Conservation (phyloP, 306 rosid species). For the Trifolium dubium region DNA sequence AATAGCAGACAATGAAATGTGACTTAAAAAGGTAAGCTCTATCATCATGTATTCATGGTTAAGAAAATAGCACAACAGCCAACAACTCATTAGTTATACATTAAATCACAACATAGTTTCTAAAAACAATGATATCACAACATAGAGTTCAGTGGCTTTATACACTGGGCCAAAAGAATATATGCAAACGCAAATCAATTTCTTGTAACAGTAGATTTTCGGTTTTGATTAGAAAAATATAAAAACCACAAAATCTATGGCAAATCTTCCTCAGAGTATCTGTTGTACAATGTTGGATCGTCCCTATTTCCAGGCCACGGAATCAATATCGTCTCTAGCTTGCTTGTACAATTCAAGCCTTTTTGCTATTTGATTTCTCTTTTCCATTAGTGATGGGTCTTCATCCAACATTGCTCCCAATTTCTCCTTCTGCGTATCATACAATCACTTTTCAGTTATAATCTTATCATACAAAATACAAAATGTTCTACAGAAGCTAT, state of each 20-base stretch:
- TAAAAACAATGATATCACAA: slow-evolving; percentile 38
- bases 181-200: slow-evolving; percentile 47
- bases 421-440: slow-evolving; percentile 78
- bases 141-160: slow-evolving; percentile 29
- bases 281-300: slow-evolving; percentile 33
- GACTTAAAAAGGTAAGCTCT: not conserved
- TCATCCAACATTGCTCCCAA: slow-evolving; percentile 94
- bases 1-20: not conserved
- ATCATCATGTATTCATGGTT: slow-evolving; percentile 19
- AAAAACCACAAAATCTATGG: slow-evolving; percentile 17
- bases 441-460: slow-evolving; percentile 21
- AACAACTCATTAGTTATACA: slow-evolving; percentile 18
- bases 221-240: slow-evolving; percentile 28
- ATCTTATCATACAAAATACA: not conserved
- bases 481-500: not conserved
- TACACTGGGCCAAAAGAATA: slow-evolving; percentile 50
- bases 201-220: slow-evolving; percentile 28
- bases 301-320: slow-evolving; percentile 89
- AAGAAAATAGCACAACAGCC: slow-evolving; percentile 19
- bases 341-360: slow-evolving; percentile 95
- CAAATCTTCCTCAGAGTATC: slow-evolving; percentile 35
- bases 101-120: too few species aligned
- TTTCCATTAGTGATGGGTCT: slow-evolving; percentile 93
- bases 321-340: slow-evolving; percentile 93
- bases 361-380: slow-evolving; percentile 73